Percentiles rank a stretch among this genome's conserved stretches.
phyloP scores from a whole-genome alignment of 768 basidiomycete species.

The Stropharia rugosoannulata region DNA sequence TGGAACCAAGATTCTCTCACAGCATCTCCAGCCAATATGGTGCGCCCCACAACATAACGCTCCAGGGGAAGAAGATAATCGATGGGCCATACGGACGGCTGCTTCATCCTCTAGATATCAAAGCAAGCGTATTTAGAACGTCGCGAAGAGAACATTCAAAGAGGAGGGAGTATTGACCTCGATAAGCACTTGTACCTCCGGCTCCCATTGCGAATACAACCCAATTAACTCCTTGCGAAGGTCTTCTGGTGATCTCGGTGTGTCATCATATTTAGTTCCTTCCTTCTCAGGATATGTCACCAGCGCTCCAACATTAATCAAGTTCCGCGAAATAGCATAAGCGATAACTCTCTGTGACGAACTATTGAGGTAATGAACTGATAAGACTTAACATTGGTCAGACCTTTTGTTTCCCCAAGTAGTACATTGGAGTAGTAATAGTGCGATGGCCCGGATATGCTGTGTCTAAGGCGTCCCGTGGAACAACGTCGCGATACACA shows the following conservation, averaged over 20 bases:
- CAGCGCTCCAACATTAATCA: slow-evolving; percentile 48
- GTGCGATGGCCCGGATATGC: slow-evolving; percentile 28
- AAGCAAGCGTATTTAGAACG: background rate
- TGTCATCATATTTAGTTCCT: slow-evolving; percentile 27
- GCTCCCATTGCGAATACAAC: slow-evolving; percentile 42
- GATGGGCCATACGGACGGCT: slow-evolving; percentile 42
- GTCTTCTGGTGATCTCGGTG: slow-evolving; percentile 4
- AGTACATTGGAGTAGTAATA: background rate
- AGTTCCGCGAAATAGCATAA: background rate
- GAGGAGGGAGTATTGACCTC: slow-evolving; percentile 27
- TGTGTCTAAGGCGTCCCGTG: slow-evolving; percentile 22
- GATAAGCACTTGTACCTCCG: slow-evolving; percentile 43
- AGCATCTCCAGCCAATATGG: slow-evolving; percentile 52
- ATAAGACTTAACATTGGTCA: no score
- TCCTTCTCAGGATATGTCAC: slow-evolving; percentile 27
- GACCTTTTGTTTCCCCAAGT: no score
- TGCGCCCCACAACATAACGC: slow-evolving; percentile 34
- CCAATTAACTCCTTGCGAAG: slow-evolving; percentile 36
- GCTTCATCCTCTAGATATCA: slow-evolving; percentile 29
- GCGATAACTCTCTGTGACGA: no score
- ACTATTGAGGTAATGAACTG: no score
- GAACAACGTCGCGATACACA: slow-evolving; percentile 37
- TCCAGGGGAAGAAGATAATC: slow-evolving; percentile 38
- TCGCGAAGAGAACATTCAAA: background rate
- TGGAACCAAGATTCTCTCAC: slow-evolving; percentile 17